Percentiles rank a stretch among this genome's conserved stretches.
phyloP scores from a whole-genome alignment of 2,329 filamentous ascomycete species.

The Sporothrix globosa region DNA sequence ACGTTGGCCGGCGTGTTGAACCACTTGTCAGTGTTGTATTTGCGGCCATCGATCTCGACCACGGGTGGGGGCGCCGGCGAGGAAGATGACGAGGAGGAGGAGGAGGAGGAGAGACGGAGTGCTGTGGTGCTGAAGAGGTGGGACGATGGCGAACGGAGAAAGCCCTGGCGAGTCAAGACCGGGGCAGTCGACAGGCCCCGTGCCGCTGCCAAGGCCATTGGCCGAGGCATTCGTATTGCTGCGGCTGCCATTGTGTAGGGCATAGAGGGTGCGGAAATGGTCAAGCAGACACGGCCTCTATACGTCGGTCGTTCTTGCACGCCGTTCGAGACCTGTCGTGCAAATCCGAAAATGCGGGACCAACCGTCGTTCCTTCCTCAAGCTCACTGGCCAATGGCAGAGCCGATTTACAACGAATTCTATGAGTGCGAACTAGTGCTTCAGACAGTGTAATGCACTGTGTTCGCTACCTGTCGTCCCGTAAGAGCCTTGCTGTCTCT shows the following conservation, averaged over 20 bases:
- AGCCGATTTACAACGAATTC: not conserved
- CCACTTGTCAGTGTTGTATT: conserved; percentile 74
- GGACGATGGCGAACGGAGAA: not conserved
- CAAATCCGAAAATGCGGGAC: conserved; percentile 17
- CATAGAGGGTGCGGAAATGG: not conserved
- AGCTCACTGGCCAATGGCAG: conserved; percentile 17
- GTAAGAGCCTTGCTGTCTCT: not conserved
- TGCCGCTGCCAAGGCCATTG: conserved; percentile 23
- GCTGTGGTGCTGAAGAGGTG: not conserved
- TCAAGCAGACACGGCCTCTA: not conserved
- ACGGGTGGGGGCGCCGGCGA: conserved; percentile 32
- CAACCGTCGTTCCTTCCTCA: conserved; percentile 18
- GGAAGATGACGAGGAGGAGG: not conserved
- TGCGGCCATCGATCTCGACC: conserved; percentile 64
- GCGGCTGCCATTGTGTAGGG: conserved; percentile 20
- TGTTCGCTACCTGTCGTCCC: conserved; percentile 16
- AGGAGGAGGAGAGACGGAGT: not conserved
- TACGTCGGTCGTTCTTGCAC: not conserved
- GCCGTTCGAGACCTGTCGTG: not conserved
- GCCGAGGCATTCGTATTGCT: conserved; percentile 23
- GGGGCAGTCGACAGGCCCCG: not conserved
- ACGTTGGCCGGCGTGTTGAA: conserved; percentile 83
- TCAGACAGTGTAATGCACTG: not conserved
- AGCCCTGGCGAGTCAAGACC: not conserved
- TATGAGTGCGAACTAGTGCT: not conserved